These are phyloP conservation scores for Gynandropsis gynandra DNA, from an alignment of 345 rosid species.

Conservation along the genomic window DNA sequence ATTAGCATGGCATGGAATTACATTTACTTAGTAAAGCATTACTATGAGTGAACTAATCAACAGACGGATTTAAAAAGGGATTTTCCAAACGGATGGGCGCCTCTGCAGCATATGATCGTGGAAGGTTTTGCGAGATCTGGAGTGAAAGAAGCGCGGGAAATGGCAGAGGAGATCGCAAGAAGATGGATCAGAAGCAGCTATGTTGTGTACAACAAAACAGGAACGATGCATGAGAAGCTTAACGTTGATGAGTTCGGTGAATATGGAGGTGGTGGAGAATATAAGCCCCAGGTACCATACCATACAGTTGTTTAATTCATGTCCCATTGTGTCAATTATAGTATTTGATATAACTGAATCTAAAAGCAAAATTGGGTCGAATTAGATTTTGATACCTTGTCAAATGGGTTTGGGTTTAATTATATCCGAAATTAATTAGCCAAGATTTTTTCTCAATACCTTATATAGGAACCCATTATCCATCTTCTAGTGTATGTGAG, in stretches of 20 bases:
- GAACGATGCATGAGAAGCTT: slow-evolving; percentile 44
- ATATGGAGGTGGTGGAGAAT: slow-evolving; percentile 66
- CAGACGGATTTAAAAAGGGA: slow-evolving; percentile 47
- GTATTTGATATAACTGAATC: too few species aligned
- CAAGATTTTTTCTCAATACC: too few species aligned
- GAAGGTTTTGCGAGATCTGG: slow-evolving; percentile 61
- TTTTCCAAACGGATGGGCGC: slow-evolving; percentile 92
- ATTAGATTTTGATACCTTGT: too few species aligned
- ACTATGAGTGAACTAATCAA: not conserved
- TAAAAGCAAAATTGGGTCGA: too few species aligned
- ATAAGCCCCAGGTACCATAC: slow-evolving; percentile 46
- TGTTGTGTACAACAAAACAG: slow-evolving; percentile 43
- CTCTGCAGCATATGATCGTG: slow-evolving; percentile 70
- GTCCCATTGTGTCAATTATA: too few species aligned
- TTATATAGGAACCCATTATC: too few species aligned
- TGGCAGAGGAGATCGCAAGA: slow-evolving; percentile 67
- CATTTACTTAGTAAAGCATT: not conserved
- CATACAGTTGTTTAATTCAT: not conserved
- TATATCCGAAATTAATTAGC: too few species aligned
- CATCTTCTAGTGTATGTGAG: too few species aligned
- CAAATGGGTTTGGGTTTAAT: too few species aligned
- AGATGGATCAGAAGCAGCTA: slow-evolving; percentile 76
- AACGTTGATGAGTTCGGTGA: slow-evolving; percentile 46
- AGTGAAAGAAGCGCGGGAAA: slow-evolving; percentile 39
- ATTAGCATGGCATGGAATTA: too few species aligned